A percentile compares a stretch with the other conserved stretches of the same genome.
phyloP scores from a whole-genome alignment of 176 grass and related monocot species.

The Dactylis glomerata region DNA sequence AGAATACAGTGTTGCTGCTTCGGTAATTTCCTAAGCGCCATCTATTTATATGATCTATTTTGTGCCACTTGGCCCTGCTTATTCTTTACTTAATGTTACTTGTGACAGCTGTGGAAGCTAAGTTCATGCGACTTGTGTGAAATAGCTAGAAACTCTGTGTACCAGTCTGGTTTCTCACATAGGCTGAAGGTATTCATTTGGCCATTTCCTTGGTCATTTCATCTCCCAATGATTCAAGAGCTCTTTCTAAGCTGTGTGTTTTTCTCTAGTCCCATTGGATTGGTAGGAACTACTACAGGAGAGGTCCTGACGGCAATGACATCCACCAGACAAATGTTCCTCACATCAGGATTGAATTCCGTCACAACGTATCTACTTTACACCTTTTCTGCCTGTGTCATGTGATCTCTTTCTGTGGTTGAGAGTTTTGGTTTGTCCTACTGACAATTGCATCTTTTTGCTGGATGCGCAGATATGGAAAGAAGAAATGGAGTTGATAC shows the following conservation, averaged over 20 bases:
- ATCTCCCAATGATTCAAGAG: background rate
- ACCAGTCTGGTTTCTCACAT: constrained; percentile 88
- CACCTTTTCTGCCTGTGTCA: background rate
- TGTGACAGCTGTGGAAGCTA: constrained; percentile 86
- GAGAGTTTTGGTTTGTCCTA: background rate
- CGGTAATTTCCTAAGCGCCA: constrained; percentile 36
- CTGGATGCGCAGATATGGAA: constrained; percentile 71
- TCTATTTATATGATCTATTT: background rate
- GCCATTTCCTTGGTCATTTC: background rate
- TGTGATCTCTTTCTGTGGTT: background rate
- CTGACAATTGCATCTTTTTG: background rate
- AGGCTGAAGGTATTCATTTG: constrained; percentile 61
- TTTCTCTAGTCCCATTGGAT: constrained; percentile 81
- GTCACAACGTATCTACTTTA: constrained; percentile 47
- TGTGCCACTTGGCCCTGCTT: background rate
- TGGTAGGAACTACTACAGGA: constrained; percentile 75
- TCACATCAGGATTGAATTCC: constrained; percentile 87
- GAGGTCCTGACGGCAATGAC: constrained; percentile 77
- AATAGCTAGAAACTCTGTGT: constrained; percentile 93
- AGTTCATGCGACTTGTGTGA: constrained; percentile 90
- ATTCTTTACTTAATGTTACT: constrained; percentile 1
- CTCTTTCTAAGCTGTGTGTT: background rate
- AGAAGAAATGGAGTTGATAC: constrained; percentile 81
- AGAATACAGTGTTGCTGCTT: constrained; percentile 95
- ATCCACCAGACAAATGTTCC: constrained; percentile 95